These are phyloP conservation scores for Phaeosphaeriaceae sp. DNA, from an alignment of 2,329 filamentous ascomycete genomes.

Conservation along the genomic window DNA sequence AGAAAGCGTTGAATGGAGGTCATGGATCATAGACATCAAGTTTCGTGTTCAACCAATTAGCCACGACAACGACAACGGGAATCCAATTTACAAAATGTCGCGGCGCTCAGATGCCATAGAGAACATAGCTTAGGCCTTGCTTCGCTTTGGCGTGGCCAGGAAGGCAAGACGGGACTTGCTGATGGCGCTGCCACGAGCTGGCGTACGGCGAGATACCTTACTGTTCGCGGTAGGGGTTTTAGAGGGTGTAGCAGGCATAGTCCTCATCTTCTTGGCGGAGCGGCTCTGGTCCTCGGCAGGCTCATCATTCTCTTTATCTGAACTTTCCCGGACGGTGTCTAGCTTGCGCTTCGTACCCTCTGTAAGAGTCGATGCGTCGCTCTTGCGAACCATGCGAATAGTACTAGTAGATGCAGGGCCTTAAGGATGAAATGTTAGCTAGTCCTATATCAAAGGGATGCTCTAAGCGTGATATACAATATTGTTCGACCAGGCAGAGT, in stretches of 20 bases:
- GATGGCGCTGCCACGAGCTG: slow-evolving; percentile 38
- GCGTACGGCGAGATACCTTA: slow-evolving; percentile 40
- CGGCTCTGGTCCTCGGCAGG: slow-evolving; percentile 36
- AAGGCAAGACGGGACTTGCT: slow-evolving; percentile 48
- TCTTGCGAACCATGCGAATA: slow-evolving; percentile 54
- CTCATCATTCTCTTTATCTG: slow-evolving; percentile 54
- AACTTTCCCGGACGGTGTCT: slow-evolving; percentile 42
- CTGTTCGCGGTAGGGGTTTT: slow-evolving; percentile 38
- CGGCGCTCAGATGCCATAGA: no score
- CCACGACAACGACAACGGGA: no score
- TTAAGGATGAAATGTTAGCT: slow-evolving; percentile 3
- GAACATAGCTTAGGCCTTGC: slow-evolving; percentile 32
- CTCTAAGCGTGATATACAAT: no score
- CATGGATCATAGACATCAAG: slow-evolving; percentile 8
- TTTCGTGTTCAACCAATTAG: neutral
- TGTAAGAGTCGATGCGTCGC: slow-evolving; percentile 44
- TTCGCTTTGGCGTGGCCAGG: slow-evolving; percentile 48
- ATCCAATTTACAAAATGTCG: no score
- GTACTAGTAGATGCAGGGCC: slow-evolving; percentile 45
- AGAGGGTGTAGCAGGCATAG: slow-evolving; percentile 26
- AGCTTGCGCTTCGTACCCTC: slow-evolving; percentile 55
- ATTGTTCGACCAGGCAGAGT: no score
- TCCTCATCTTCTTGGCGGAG: slow-evolving; percentile 43
- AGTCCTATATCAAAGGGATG: no score
- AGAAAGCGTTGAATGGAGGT: slow-evolving; percentile 4